phyloP scores from a whole-genome alignment of 495 filamentous ascomycete genomes.

The Tuber brumale region DNA sequence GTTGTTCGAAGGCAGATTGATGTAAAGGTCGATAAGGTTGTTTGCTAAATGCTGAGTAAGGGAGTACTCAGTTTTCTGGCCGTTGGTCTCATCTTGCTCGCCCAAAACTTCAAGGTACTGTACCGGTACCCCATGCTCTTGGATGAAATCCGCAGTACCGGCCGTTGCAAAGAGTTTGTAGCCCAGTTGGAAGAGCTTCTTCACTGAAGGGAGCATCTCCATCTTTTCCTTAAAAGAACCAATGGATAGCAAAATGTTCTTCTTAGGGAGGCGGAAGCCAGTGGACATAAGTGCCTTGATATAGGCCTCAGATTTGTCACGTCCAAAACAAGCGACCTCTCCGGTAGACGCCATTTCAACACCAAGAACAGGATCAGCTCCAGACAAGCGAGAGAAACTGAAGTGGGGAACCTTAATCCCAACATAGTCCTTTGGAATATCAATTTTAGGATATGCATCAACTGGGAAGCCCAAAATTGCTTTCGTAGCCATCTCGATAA shows the following conservation, averaged over 20 bases:
- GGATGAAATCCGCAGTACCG: constrained; percentile 90
- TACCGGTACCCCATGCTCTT: constrained; percentile 80
- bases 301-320: constrained; percentile 95
- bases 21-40: constrained; percentile 95
- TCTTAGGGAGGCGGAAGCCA: constrained; percentile 92
- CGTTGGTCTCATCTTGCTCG: constrained; percentile 55
- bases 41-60: constrained; percentile 91
- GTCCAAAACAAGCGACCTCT: constrained; percentile 93
- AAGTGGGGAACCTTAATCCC: constrained; percentile 98
- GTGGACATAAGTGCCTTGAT: constrained; percentile 92
- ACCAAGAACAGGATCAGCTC: constrained; percentile 90
- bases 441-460: constrained; percentile 68
- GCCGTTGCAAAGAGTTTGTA: constrained; percentile 94
- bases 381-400: constrained; percentile 93
- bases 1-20: constrained; percentile 97
- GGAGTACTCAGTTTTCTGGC: constrained; percentile 92
- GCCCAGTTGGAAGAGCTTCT: constrained; percentile 77
- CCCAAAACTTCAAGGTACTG: constrained; percentile 84
- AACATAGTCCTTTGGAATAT: constrained; percentile 72
- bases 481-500: constrained; percentile 98
- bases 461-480: constrained; percentile 85
- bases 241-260: constrained; percentile 90
- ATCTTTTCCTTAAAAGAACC: constrained; percentile 96
- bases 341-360: constrained; percentile 99
- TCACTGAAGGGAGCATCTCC: constrained; percentile 89